phyloP scores from a whole-genome alignment of 805 yeast species.

The Hemisphaericaspora nanyangensis region DNA sequence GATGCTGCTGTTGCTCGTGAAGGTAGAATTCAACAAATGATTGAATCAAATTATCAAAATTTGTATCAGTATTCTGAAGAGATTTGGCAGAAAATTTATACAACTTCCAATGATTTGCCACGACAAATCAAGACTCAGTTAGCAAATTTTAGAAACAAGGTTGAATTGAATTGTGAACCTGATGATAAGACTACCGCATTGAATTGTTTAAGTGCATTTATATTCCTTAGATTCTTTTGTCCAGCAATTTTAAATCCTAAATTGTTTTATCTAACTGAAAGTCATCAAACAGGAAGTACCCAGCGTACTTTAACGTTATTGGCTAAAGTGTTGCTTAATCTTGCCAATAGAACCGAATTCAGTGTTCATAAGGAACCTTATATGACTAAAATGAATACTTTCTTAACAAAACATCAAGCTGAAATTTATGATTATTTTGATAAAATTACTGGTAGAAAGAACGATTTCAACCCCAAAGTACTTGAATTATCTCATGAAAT shows the following conservation, averaged over 20 bases:
- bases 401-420: conserved; percentile 52
- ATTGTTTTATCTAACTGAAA: conserved; percentile 65
- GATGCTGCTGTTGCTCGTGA: conserved; percentile 34
- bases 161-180: conserved; percentile 60
- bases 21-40: conserved; percentile 23
- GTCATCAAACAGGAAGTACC: conserved; percentile 65
- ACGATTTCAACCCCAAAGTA: conserved; percentile 59
- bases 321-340: conserved; percentile 73
- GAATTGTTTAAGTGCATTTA: conserved; percentile 77
- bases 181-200: conserved; percentile 51
- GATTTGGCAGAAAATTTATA: conserved; percentile 64
- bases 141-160: conserved; percentile 56
- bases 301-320: conserved; percentile 78
- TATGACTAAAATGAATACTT: conserved; percentile 64
- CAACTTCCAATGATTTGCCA: conserved; percentile 74
- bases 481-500: conserved; percentile 55
- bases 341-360: conserved; percentile 73
- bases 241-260: conserved; percentile 93
- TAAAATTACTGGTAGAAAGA: conserved; percentile 63
- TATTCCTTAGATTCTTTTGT: conserved; percentile 61
- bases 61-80: conserved; percentile 49
- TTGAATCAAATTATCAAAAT: conserved; percentile 46
- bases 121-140: conserved; percentile 59
- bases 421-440: conserved; percentile 70
- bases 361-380: conserved; percentile 82